phyloP scores from a whole-genome alignment of 345 rosid species.

The Gossypium thurberi region DNA sequence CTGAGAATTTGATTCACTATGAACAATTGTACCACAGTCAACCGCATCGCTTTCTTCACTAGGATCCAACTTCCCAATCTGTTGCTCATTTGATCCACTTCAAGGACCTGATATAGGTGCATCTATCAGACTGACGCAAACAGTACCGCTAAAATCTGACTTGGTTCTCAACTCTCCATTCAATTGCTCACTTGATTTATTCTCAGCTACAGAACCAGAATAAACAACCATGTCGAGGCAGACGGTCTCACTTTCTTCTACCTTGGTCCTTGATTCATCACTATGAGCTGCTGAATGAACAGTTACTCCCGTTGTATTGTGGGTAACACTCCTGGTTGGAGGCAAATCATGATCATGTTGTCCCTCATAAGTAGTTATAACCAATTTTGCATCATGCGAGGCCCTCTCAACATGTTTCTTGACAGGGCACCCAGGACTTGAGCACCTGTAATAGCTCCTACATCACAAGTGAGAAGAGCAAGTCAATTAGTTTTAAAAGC shows the following conservation, averaged over 20 bases:
- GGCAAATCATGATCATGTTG: slow-evolving; percentile 79
- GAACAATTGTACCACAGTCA: neutral
- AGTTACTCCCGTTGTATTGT: slow-evolving; percentile 28
- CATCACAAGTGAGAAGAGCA: slow-evolving; percentile 7
- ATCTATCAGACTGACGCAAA: slow-evolving; percentile 7
- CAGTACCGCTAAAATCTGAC: slow-evolving; percentile 19
- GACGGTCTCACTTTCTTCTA: slow-evolving; percentile 26
- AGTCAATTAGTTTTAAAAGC: neutral
- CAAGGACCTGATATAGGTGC: slow-evolving; percentile 8
- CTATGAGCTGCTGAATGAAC: slow-evolving; percentile 20
- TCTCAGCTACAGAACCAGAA: slow-evolving; percentile 23
- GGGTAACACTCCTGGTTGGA: slow-evolving; percentile 65
- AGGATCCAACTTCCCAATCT: slow-evolving; percentile 19
- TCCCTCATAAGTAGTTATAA: slow-evolving; percentile 84
- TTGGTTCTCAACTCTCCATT: slow-evolving; percentile 23
- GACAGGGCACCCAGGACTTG: slow-evolving; percentile 80
- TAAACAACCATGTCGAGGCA: slow-evolving; percentile 21
- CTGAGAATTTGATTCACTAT: neutral
- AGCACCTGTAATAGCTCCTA: slow-evolving; percentile 98
- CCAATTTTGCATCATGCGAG: slow-evolving; percentile 58
- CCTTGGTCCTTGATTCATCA: slow-evolving; percentile 28
- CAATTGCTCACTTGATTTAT: slow-evolving; percentile 27
- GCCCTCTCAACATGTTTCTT: slow-evolving; percentile 88
- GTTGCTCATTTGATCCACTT: slow-evolving; percentile 24
- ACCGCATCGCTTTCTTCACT: slow-evolving; percentile 21